Percentiles rank a stretch among this genome's conserved stretches.
Evolutionary conservation across 2,329 filamentous ascomycete species (phyloP).

Genomic region (Colletotrichum tabaci): DNA sequence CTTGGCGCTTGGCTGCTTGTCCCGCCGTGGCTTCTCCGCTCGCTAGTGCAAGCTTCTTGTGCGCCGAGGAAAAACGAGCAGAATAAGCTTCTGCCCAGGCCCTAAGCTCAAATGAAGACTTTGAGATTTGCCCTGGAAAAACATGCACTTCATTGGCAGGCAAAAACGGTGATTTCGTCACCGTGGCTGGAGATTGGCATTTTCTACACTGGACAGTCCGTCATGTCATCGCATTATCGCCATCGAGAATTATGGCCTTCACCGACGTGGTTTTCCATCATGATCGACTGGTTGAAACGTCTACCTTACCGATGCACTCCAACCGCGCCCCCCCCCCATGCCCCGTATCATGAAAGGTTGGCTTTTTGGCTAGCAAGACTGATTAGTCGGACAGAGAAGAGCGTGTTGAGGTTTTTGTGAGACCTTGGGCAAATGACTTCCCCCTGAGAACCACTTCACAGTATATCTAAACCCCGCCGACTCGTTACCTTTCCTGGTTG

Average conservation of each 20-base stretch:
- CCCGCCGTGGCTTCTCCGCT: constrained; percentile 16
- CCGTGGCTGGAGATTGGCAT: neutral
- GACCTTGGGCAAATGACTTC: neutral
- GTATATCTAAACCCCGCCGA: too few relatives aligned
- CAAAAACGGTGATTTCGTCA: too few relatives aligned
- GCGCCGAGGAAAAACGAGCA: constrained; percentile 32
- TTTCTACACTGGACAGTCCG: too few relatives aligned
- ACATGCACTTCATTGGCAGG: neutral
- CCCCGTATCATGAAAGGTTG: constrained; percentile 23
- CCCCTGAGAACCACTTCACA: neutral
- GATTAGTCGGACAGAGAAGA: constrained; percentile 8
- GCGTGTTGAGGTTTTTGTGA: neutral
- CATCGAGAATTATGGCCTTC: neutral
- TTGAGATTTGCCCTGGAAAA: neutral
- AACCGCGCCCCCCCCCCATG: constrained; percentile 7
- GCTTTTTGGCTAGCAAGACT: neutral
- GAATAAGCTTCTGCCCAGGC: constrained; percentile 35
- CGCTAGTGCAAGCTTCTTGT: constrained; percentile 19
- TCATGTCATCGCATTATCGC: neutral
- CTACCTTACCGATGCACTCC: constrained; percentile 4
- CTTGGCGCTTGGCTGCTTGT: constrained; percentile 35
- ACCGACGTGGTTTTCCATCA: neutral
- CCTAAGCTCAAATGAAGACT: constrained; percentile 10
- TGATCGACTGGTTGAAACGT: constrained; percentile 28
- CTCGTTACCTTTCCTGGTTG: neutral